A percentile compares a stretch with the other conserved stretches of the same genome.
phyloP scores from a whole-genome alignment of 495 filamentous ascomycete genomes.

The Penicillium antarcticum region DNA sequence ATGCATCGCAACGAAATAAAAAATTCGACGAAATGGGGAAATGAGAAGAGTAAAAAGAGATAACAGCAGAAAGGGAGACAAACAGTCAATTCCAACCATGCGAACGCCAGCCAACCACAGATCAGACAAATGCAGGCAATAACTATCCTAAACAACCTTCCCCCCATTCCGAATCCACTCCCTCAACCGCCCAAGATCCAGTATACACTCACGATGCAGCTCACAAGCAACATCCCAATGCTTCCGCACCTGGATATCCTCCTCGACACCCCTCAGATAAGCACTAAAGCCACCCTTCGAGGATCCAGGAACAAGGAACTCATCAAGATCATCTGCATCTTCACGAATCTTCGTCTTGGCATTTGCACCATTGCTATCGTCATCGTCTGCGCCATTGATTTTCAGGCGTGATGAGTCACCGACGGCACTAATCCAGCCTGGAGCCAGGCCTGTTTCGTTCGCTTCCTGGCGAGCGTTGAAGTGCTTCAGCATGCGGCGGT shows the following conservation, averaged over 20 bases:
- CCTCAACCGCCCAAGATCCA: constrained; percentile 55
- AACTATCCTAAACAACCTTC: constrained; percentile 21
- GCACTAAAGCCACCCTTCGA: constrained; percentile 47
- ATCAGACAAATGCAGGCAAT: neutral
- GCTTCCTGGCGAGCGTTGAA: constrained; percentile 60
- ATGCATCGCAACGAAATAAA: constrained; percentile 2
- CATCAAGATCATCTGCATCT: constrained; percentile 18
- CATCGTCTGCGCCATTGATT: constrained; percentile 18
- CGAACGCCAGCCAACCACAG: neutral
- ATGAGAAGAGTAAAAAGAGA: neutral
- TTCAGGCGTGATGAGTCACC: constrained; percentile 45
- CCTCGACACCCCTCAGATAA: constrained; percentile 59
- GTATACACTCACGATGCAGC: constrained; percentile 58
- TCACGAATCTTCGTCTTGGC: constrained; percentile 10
- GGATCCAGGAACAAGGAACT: constrained; percentile 24
- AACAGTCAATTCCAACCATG: neutral
- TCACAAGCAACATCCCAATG: constrained; percentile 65
- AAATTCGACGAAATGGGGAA: neutral
- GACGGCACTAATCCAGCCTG: constrained; percentile 53
- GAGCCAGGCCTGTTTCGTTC: constrained; percentile 45
- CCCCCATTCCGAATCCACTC: constrained; percentile 46
- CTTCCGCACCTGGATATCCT: constrained; percentile 60
- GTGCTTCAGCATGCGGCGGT: constrained; percentile 61
- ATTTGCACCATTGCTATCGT: constrained; percentile 13
- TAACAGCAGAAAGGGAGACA: neutral